These are phyloP conservation scores for Myxozyma monticola DNA, from an alignment of 805 yeast species.

Conservation along the genomic window DNA sequence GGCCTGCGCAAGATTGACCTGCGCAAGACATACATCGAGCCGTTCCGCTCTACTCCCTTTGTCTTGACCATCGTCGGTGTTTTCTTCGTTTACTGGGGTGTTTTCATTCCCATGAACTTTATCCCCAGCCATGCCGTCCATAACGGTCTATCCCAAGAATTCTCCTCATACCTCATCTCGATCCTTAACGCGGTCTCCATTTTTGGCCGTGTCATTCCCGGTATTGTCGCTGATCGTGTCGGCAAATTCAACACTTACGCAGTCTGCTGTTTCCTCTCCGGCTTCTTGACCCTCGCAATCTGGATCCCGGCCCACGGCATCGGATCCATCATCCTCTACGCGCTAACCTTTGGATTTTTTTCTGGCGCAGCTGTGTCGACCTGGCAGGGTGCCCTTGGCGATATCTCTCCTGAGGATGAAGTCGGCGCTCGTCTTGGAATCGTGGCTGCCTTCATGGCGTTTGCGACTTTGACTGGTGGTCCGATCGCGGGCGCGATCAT, in stretches of 20 bases:
- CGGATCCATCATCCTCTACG: slow-evolving; percentile 36
- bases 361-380: slow-evolving; percentile 40
- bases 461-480: slow-evolving; percentile 42
- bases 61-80: slow-evolving; percentile 32
- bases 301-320: slow-evolving; percentile 40
- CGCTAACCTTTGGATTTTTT: slow-evolving; percentile 37
- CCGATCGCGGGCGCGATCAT: slow-evolving; percentile 38
- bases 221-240: slow-evolving; percentile 47
- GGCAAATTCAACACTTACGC: slow-evolving; percentile 49
- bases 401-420: slow-evolving; percentile 33
- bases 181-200: slow-evolving; percentile 42
- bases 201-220: slow-evolving; percentile 53
- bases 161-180: slow-evolving; percentile 37
- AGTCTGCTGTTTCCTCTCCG: slow-evolving; percentile 35
- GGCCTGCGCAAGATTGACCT: slow-evolving; percentile 14
- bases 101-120: slow-evolving; percentile 38
- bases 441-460: slow-evolving; percentile 57
- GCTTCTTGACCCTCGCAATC: slow-evolving; percentile 37
- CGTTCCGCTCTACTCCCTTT: slow-evolving; percentile 34
- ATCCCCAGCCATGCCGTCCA: slow-evolving; percentile 36
- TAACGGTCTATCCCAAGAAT: slow-evolving; percentile 26
- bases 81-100: slow-evolving; percentile 36
- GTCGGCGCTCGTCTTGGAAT: slow-evolving; percentile 55
- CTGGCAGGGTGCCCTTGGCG: slow-evolving; percentile 38
- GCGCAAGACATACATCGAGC: slow-evolving; percentile 17